phyloP scores from a whole-genome alignment of 257 asterid genomes.

The Echites panduratus region DNA sequence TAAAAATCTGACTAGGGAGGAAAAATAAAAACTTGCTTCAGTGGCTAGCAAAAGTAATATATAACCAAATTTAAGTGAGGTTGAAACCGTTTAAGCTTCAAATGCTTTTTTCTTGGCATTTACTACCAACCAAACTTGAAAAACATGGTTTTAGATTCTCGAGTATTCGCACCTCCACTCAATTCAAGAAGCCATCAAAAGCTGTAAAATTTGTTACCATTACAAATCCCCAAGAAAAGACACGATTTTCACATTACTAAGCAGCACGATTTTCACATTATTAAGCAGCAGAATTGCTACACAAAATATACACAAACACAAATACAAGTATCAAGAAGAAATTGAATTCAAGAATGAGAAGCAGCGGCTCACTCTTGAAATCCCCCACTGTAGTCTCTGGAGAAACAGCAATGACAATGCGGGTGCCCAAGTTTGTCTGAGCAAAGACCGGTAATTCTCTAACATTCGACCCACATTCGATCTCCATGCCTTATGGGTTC shows the following conservation, averaged over 20 bases:
- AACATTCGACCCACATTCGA: constrained; percentile 3
- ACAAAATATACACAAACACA: not conserved
- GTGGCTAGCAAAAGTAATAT: not conserved
- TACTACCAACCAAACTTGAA: not conserved
- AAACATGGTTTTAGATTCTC: not conserved
- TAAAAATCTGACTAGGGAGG: not conserved
- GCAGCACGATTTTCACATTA: not conserved
- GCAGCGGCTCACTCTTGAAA: constrained; percentile 39
- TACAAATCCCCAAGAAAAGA: not conserved
- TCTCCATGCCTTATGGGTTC: not conserved
- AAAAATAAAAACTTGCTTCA: not conserved
- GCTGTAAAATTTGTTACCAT: not conserved
- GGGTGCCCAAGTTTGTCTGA: constrained; percentile 50
- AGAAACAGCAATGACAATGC: constrained; percentile 37
- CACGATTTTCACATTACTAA: not conserved
- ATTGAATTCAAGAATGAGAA: not conserved
- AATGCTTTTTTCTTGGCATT: not conserved
- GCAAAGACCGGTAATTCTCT: constrained; percentile 28
- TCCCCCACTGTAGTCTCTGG: constrained; percentile 28
- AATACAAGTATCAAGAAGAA: not conserved
- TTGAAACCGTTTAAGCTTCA: not conserved
- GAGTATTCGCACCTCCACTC: not conserved
- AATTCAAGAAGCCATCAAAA: not conserved
- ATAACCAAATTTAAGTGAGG: not conserved
- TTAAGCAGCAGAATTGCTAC: not conserved